phyloP scores from a whole-genome alignment of 2,329 filamentous ascomycete species.

The Penicillium olsonii region DNA sequence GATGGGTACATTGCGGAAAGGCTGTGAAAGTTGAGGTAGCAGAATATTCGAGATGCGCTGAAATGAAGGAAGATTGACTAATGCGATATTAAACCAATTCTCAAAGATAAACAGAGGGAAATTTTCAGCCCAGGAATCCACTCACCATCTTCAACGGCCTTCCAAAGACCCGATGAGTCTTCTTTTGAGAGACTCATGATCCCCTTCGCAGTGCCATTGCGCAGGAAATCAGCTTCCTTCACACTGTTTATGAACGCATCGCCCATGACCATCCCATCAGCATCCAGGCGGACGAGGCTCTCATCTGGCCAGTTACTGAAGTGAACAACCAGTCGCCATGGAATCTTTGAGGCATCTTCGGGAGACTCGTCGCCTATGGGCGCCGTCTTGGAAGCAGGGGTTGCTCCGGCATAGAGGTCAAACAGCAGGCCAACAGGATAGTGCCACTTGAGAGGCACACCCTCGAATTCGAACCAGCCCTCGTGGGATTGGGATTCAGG shows the following conservation, averaged over 20 bases:
- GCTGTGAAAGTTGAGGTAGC: slow-evolving; percentile 65
- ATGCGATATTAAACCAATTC: background rate
- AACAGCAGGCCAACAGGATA: slow-evolving; percentile 69
- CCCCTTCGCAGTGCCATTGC: slow-evolving; percentile 83
- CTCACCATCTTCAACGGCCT: slow-evolving; percentile 71
- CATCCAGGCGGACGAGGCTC: slow-evolving; percentile 60
- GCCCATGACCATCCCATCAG: slow-evolving; percentile 57
- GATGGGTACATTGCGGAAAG: slow-evolving; percentile 80
- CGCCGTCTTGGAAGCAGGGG: slow-evolving; percentile 38
- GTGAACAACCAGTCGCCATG: slow-evolving; percentile 66
- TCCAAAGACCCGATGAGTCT: slow-evolving; percentile 81
- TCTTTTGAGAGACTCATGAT: slow-evolving; percentile 88
- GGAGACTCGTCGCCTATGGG: slow-evolving; percentile 19
- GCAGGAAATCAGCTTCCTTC: slow-evolving; percentile 82
- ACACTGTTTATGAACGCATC: slow-evolving; percentile 70
- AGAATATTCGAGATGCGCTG: slow-evolving; percentile 76
- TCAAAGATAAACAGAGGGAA: background rate
- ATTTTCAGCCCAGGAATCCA: background rate
- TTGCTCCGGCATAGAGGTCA: slow-evolving; percentile 66
- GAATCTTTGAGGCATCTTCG: slow-evolving; percentile 41
- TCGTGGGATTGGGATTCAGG: slow-evolving; percentile 53
- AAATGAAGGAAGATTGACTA: slow-evolving; percentile 73
- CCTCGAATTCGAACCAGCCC: slow-evolving; percentile 68
- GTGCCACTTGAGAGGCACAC: slow-evolving; percentile 71
- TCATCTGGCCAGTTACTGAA: slow-evolving; percentile 61